A percentile compares a stretch with the other conserved stretches of the same genome.
phyloP scores from a whole-genome alignment of 202 grass and related monocot species.

The Miscanthus sacchariflorus region DNA sequence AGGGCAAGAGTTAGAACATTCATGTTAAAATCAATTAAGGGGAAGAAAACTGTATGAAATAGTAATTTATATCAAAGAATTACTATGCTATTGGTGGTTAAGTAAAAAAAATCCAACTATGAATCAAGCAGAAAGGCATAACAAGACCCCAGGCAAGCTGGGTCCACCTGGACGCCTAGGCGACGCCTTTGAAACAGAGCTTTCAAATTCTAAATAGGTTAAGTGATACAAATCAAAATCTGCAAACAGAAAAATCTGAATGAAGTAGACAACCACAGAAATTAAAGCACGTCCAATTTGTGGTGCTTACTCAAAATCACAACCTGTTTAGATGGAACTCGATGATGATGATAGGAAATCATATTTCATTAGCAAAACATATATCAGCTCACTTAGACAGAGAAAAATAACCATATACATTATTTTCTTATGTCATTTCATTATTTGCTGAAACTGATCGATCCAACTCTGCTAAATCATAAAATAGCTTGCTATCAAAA shows the following conservation, averaged over 20 bases:
- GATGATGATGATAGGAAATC: background rate
- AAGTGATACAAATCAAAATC: background rate
- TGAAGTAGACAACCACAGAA: background rate
- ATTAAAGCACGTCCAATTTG: background rate
- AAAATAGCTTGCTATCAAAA: background rate
- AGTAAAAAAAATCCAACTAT: background rate
- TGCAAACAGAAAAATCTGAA: background rate
- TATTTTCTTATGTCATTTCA: background rate
- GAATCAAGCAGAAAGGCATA: background rate
- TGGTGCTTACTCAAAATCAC: background rate
- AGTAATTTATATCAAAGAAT: background rate
- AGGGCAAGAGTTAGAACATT: constrained; percentile 38
- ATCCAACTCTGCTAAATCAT: background rate
- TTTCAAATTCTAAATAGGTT: background rate
- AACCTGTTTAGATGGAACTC: background rate
- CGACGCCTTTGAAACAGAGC: background rate
- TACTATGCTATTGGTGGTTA: background rate
- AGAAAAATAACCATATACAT: constrained; percentile 2
- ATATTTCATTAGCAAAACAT: constrained; percentile 1
- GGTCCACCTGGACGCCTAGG: background rate
- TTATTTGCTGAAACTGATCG: background rate
- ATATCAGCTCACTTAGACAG: constrained; percentile 9
- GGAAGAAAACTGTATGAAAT: background rate
- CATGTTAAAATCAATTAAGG: constrained; percentile 33
- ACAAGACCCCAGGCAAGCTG: background rate